Evolutionary conservation across 2,329 filamentous ascomycete species (phyloP), one percentile per base, ranked within the genome.

Genomic region (Trichoderma guizhouense): DNA sequence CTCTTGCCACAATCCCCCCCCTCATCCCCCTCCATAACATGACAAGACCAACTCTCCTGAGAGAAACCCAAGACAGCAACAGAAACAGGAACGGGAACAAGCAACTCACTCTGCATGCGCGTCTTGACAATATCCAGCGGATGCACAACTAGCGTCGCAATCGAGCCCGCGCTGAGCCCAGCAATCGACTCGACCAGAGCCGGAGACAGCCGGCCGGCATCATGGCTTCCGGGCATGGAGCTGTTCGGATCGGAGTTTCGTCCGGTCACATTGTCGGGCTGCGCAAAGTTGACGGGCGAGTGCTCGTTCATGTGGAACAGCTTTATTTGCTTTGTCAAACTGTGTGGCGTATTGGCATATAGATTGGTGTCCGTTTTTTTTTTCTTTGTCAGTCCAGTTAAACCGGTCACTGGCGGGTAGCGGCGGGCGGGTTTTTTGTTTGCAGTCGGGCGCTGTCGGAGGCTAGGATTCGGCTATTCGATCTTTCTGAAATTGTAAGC

Each of bases 51-150:
- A 14, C 21, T 5, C 57, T 7, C 28, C 55, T 0, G 3, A 30
- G 15, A 11, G 7, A 14, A 53, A 24, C 9, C 47, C 47, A 24
- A 21, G 4, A n/a, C 28, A 43, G 18, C 3, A 21, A 11, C 39
- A 39, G 3, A 1, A n/a, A 12, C 47, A 24, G 34, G 3, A 11
- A 21, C 36, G 21, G 32, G 7, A 21, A 14, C 36, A 36, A n/a
- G 36, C 32, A 18, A 26, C 51, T 72, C 84, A 94, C 93, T 91
- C 84, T 99, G 96, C 79, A 99, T 90, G 74, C 96, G 92, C 73
- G 95, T 98, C 86, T 99, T 99, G 80, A 98, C 91, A 74, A 99
- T 91, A 83, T 99, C 96, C 73, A 99, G 89, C 36, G 96, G 96
- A 80, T 98, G 95, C 67, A 96, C 92, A 71, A 90, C 91, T 63